Evolutionary conservation across 2,329 filamentous ascomycete genomes (phyloP).

Genomic region (Aspergillus texensis): DNA sequence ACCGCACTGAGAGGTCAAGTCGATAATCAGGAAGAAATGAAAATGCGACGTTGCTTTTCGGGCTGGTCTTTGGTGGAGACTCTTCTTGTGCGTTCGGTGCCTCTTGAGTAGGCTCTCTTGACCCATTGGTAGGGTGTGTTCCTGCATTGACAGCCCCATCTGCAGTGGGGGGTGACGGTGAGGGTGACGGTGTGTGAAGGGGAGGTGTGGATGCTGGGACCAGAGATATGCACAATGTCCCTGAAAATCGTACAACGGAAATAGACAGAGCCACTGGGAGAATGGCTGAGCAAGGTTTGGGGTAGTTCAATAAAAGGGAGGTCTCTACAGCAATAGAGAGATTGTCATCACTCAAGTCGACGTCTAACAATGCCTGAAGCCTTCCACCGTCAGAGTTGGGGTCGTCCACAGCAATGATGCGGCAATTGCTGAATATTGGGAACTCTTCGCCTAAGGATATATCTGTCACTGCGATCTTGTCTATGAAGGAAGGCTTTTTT

Average conservation of each 20-base stretch:
- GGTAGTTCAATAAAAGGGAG: slow-evolving; percentile 91
- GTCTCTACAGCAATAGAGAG: slow-evolving; percentile 95
- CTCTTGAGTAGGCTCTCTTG: slow-evolving; percentile 12
- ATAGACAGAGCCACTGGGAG: slow-evolving; percentile 90
- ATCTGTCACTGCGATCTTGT: slow-evolving; percentile 91
- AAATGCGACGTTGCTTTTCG: slow-evolving; percentile 85
- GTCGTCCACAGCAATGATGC: slow-evolving; percentile 79
- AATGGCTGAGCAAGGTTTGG: slow-evolving; percentile 83
- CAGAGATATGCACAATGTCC: slow-evolving; percentile 90
- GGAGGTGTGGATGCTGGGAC: slow-evolving; percentile 64
- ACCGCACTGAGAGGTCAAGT: slow-evolving; percentile 66
- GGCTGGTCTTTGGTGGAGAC: slow-evolving; percentile 54
- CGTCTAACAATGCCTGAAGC: slow-evolving; percentile 93
- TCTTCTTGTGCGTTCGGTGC: slow-evolving; percentile 2
- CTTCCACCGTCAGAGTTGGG: slow-evolving; percentile 66
- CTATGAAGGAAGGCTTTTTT: slow-evolving; percentile 87
- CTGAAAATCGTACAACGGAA: slow-evolving; percentile 90
- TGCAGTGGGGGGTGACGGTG: slow-evolving; percentile 30
- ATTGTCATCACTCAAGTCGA: slow-evolving; percentile 87
- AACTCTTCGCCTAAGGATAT: slow-evolving; percentile 95
- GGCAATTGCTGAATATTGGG: slow-evolving; percentile 97
- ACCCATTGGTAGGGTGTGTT: slow-evolving; percentile 13
- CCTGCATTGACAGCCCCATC: slow-evolving; percentile 14
- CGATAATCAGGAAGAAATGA: slow-evolving; percentile 73
- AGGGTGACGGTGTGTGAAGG: slow-evolving; percentile 38